Conservation (phyloP, 2,329 filamentous ascomycete species). For the Myriosclerotinia duriaeana region DNA sequence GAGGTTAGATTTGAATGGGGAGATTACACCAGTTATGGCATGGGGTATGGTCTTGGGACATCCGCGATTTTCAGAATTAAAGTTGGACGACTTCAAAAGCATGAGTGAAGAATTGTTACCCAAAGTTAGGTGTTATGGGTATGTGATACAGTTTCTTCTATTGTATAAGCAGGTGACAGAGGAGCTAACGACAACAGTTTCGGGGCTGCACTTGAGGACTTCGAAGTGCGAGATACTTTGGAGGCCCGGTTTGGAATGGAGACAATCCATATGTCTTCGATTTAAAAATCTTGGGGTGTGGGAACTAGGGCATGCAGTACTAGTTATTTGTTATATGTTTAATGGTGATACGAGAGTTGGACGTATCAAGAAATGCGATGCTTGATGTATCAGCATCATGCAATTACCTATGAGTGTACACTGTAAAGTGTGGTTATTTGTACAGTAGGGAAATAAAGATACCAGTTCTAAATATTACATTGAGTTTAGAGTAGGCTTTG, state of each 20-base stretch:
- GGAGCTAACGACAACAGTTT: constrained; percentile 49
- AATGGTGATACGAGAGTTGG: no score
- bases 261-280: background rate
- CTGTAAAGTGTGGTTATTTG: no score
- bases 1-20: constrained; percentile 78
- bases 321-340: no score
- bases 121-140: constrained; percentile 94
- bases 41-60: constrained; percentile 79
- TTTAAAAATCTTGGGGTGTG: background rate
- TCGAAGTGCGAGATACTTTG: constrained; percentile 49
- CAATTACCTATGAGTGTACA: no score
- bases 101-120: constrained; percentile 71
- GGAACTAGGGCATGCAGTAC: no score
- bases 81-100: constrained; percentile 64
- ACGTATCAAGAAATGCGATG: no score
- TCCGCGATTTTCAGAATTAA: constrained; percentile 66
- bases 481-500: no score
- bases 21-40: constrained; percentile 94
- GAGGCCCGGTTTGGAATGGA: constrained; percentile 29
- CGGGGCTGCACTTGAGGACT: constrained; percentile 68
- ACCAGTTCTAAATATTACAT: no score
- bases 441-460: no score
- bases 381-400: no score
- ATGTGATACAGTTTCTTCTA: constrained; percentile 43
- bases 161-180: background rate